Conservation (phyloP, 768 basidiomycete species). For the Leucocoprinus sp. region DNA sequence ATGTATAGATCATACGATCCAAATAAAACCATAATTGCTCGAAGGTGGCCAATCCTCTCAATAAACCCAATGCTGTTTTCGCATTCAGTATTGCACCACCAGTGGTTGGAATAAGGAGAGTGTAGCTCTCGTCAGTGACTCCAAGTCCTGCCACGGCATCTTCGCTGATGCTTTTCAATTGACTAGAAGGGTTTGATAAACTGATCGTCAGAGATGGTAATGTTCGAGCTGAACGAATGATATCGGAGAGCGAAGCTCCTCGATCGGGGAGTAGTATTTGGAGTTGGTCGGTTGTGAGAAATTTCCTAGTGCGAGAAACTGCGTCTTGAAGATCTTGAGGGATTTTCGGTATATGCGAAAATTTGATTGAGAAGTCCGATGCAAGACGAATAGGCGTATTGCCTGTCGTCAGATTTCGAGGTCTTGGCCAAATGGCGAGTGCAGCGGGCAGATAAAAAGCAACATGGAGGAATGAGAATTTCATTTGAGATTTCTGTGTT, state of each 20-base stretch:
- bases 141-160: slow-evolving; percentile 45
- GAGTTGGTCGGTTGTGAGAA: slow-evolving; percentile 45
- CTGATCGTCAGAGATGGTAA: slow-evolving; percentile 38
- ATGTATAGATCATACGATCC: slow-evolving; percentile 42
- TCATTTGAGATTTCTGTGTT: slow-evolving; percentile 1
- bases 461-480: slow-evolving; percentile 7
- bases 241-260: slow-evolving; percentile 36
- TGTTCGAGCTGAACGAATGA: slow-evolving; percentile 29
- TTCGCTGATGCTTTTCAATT: slow-evolving; percentile 36
- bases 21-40: slow-evolving; percentile 61
- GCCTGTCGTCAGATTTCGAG: slow-evolving; percentile 36
- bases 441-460: slow-evolving; percentile 12
- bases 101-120: slow-evolving; percentile 45
- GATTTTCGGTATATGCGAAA: slow-evolving; percentile 25
- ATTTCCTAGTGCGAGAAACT: slow-evolving; percentile 36
- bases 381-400: slow-evolving; percentile 38
- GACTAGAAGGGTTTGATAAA: slow-evolving; percentile 16
- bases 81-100: slow-evolving; percentile 46
- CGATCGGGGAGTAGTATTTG: slow-evolving; percentile 52
- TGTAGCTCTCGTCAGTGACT: slow-evolving; percentile 51
- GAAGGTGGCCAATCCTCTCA: slow-evolving; percentile 74
- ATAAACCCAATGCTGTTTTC: slow-evolving; percentile 57
- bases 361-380: slow-evolving; percentile 39
- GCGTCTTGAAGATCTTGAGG: slow-evolving; percentile 56
- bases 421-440: slow-evolving; percentile 40